These are phyloP conservation scores for Paramecium sonneborni DNA, from an alignment of 73 alveolate species.

Conservation along the genomic window DNA sequence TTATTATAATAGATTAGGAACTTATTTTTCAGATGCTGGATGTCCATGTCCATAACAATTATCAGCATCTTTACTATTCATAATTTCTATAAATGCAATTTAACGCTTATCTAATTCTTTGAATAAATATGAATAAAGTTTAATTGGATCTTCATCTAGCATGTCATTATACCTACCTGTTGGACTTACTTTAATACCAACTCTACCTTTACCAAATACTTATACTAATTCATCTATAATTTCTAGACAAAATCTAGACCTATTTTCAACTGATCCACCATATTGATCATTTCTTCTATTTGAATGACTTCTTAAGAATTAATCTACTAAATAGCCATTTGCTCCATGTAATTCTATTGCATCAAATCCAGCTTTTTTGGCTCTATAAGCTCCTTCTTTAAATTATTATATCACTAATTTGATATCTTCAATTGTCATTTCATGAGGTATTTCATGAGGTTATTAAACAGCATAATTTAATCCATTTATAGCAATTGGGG, in stretches of 20 bases:
- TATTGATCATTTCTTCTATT: constrained; percentile 88
- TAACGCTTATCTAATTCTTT: constrained; percentile 54
- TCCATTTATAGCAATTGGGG: constrained; percentile 55
- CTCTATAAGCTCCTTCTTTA: constrained; percentile 79
- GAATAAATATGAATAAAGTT: constrained; percentile 57
- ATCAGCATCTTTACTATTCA: not conserved
- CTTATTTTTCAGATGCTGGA: constrained; percentile 20
- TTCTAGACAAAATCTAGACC: constrained; percentile 80
- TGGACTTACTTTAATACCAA: constrained; percentile 75
- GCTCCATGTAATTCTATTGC: constrained; percentile 89
- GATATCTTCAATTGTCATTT: constrained; percentile 72
- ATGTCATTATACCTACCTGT: constrained; percentile 59
- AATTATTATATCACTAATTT: constrained; percentile 76
- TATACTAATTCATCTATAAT: constrained; percentile 69
- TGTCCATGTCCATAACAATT: not conserved
- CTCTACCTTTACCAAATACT: constrained; percentile 71
- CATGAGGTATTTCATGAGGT: constrained; percentile 60
- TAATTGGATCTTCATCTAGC: constrained; percentile 72
- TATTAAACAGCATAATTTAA: not conserved
- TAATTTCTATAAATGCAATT: constrained; percentile 70
- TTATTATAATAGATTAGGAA: not conserved
- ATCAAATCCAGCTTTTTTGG: constrained; percentile 92
- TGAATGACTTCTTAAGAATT: constrained; percentile 75
- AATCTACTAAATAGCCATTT: constrained; percentile 79
- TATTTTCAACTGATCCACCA: constrained; percentile 89